phyloP scores from a whole-genome alignment of 108 stramenopile species.

The Cyclotella distinguenda region DNA sequence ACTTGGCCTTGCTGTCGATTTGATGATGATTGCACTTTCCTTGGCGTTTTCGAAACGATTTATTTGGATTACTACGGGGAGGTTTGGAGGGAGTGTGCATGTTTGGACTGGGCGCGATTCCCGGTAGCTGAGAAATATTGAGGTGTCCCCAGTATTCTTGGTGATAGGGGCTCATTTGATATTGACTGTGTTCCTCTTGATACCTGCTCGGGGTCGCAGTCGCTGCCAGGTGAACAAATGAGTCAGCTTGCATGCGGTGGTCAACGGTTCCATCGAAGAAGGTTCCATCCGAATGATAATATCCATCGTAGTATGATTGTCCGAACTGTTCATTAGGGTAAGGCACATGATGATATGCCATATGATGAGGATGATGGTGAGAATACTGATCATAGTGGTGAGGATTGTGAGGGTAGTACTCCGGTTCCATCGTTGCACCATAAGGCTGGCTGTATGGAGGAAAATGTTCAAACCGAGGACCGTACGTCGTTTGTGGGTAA shows the following conservation, averaged over 20 bases:
- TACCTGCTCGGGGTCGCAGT: constrained; percentile 31
- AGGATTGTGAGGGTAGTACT: constrained; percentile 23
- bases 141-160: constrained; percentile 40
- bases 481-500: constrained; percentile 21
- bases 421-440: constrained; percentile 12
- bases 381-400: constrained; percentile 24
- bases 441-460: constrained; percentile 9
- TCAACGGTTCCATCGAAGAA: constrained; percentile 34
- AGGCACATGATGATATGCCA: constrained; percentile 33
- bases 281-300: constrained; percentile 32
- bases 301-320: constrained; percentile 28
- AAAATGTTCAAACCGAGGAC: constrained; percentile 20
- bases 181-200: constrained; percentile 11
- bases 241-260: constrained; percentile 24
- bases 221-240: constrained; percentile 10
- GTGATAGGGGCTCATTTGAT: constrained; percentile 24
- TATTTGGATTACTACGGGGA: constrained; percentile 22
- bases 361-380: constrained; percentile 15
- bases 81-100: constrained; percentile 42
- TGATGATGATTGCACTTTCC: neutral
- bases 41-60: constrained; percentile 25
- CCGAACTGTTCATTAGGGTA: constrained; percentile 25
- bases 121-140: constrained; percentile 48
- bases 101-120: constrained; percentile 35
- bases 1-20: constrained; percentile 39